phyloP scores from a whole-genome alignment of 2,329 filamentous ascomycete genomes.

The Colletotrichum sidae region DNA sequence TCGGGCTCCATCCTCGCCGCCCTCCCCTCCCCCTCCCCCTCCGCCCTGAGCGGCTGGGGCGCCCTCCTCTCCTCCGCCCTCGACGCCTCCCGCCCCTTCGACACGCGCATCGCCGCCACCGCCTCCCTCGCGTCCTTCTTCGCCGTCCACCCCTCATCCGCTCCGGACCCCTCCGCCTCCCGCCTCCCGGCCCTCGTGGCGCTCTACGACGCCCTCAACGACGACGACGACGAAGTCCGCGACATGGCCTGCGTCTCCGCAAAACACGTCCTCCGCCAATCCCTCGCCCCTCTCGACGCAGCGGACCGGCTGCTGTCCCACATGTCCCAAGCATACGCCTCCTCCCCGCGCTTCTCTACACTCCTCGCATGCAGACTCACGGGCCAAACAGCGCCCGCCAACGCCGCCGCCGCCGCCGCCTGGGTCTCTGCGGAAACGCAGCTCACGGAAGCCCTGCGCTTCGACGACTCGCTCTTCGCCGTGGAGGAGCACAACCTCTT shows the following conservation, averaged over 20 bases:
- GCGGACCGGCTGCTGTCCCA: conserved; percentile 57
- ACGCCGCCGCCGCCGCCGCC: background rate
- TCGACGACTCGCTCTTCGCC: conserved; percentile 80
- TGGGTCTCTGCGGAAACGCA: conserved; percentile 50
- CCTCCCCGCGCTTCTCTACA: conserved; percentile 50
- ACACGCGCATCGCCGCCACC: conserved; percentile 71
- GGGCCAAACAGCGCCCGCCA: conserved; percentile 41
- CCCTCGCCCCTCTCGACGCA: conserved; percentile 62
- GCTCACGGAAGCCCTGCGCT: conserved; percentile 59
- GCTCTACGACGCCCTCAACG: conserved; percentile 82
- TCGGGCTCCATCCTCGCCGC: conserved; percentile 59
- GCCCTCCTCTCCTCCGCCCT: conserved; percentile 53
- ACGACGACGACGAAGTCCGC: conserved; percentile 92
- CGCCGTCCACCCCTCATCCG: conserved; percentile 41
- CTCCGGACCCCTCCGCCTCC: conserved; percentile 42
- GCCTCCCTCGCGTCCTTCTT: conserved; percentile 66
- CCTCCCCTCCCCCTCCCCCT: conserved; percentile 41
- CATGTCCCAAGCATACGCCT: conserved; percentile 52
- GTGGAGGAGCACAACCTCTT: conserved; percentile 97
- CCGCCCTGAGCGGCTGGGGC: conserved; percentile 57
- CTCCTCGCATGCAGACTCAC: conserved; percentile 57
- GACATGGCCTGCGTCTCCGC: conserved; percentile 68
- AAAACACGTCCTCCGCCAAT: conserved; percentile 55
- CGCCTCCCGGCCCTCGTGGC: conserved; percentile 71
- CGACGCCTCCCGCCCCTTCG: conserved; percentile 63